Evolutionary conservation across 2,329 filamentous ascomycete genomes (phyloP), one percentile per base, ranked within the genome.

Genomic region (Cladosporium sp.): DNA sequence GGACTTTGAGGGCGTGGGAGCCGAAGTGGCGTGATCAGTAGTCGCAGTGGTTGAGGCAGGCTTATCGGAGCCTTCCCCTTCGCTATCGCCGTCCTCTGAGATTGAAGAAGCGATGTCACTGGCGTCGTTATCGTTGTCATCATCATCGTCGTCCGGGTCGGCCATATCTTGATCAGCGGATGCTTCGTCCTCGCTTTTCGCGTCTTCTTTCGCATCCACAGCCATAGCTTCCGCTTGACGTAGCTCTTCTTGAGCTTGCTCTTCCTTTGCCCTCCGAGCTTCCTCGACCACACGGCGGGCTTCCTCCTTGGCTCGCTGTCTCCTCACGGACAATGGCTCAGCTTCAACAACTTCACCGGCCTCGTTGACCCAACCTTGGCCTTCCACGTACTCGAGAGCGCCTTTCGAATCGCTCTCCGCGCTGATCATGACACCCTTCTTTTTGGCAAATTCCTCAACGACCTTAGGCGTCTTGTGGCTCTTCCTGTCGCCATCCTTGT

Each of bases 371-470:
- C 93, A 97, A 1, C 92, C 92, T 62, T 87, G 85, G 18, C 86
- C 90, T 48, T 96, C 86, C 36, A 93, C 80, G 65, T 85, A 96
- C 50, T 85, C 83, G 2, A 76, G 68, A 34, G 77, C 75, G n/a
- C 37, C 30, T 20, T 50, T 50, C 18, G 22, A n/a, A 22, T 50
- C 40, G 9, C 15, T 38, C 24, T 43, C 47, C 11, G 45, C 38
- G 18, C 24, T 40, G 11, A 41, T 48, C 36, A 48, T 48, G 24
- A 41, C 27, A 19, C 17, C 36, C 45, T 82, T 83, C 7, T 86
- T 90, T 66, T 89, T 90, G 60, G 86, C 82, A 64, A 96, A 97
- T 65, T 99, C 93, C 68, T 97, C 91, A 3, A 97, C 79, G 3
- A 89, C 74, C 60, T 82, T 83, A 58, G 80, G 83, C 58, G 77